phyloP scores from a whole-genome alignment of 106 monocot genomes.

The Dendrobium nobile region DNA sequence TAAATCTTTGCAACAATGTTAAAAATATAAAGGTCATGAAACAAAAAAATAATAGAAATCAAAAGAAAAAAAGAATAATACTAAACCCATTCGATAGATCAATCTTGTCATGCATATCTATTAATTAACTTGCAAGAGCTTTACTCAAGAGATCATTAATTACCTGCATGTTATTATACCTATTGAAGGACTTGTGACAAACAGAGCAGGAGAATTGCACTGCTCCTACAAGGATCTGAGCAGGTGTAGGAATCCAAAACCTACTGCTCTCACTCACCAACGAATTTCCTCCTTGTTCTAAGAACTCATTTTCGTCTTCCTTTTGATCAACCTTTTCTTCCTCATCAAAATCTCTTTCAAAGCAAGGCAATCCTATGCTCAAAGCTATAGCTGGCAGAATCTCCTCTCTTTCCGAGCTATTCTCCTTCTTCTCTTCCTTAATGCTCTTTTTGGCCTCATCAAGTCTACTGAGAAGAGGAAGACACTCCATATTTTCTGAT shows the following conservation, averaged over 20 bases:
- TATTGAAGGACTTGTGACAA: constrained; percentile 71
- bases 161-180: constrained; percentile 92
- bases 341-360: neutral
- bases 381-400: constrained; percentile 14
- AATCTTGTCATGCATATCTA: too few relatives aligned
- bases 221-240: constrained; percentile 70
- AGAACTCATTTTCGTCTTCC: neutral
- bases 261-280: neutral
- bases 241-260: constrained; percentile 77
- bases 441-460: constrained; percentile 22
- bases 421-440: constrained; percentile 8
- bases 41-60: too few relatives aligned
- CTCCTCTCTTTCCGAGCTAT: neutral
- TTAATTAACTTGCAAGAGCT: too few relatives aligned
- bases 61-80: too few relatives aligned
- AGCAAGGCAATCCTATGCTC: constrained; percentile 38
- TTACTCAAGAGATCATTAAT: too few relatives aligned
- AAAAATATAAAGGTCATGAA: too few relatives aligned
- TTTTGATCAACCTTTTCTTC: too few relatives aligned
- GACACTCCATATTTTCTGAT: constrained; percentile 6
- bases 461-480: constrained; percentile 45
- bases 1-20: too few relatives aligned
- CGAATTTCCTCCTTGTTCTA: neutral
- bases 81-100: too few relatives aligned
- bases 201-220: constrained; percentile 68